Conservation (phyloP, 495 filamentous ascomycete species). For the Lasiosphaeris hirsuta region DNA sequence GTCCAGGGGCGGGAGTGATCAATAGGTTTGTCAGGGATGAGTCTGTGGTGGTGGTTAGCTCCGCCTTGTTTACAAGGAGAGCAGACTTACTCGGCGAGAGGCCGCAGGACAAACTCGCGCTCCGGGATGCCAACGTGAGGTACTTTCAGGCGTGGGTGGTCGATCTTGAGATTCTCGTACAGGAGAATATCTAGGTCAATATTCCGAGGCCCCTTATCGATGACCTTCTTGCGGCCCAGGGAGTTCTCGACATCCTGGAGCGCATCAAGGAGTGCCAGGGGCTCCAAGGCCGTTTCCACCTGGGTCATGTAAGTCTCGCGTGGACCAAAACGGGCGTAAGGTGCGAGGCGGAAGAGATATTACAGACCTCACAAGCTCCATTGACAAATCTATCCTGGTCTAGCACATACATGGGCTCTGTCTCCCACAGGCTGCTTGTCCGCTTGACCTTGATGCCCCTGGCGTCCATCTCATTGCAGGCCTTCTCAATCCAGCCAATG, state of each 20-base stretch:
- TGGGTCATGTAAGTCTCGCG: conserved; percentile 33
- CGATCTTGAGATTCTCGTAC: conserved; percentile 66
- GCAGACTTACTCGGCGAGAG: conserved; percentile 72
- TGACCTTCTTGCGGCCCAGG: conserved; percentile 74
- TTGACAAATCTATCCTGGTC: conserved; percentile 89
- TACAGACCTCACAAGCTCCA: conserved; percentile 83
- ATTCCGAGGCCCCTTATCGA: conserved; percentile 90
- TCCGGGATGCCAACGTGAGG: conserved; percentile 86
- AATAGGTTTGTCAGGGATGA: conserved; percentile 60
- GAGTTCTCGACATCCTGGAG: conserved; percentile 78
- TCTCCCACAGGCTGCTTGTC: conserved; percentile 91
- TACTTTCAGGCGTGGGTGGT: conserved; percentile 69
- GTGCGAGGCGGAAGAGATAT: not conserved
- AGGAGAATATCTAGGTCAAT: conserved; percentile 94
- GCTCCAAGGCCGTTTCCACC: conserved; percentile 77
- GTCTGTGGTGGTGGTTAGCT: conserved; percentile 36
- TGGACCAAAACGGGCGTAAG: not conserved
- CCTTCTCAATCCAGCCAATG: conserved; percentile 73
- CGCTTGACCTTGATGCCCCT: conserved; percentile 67
- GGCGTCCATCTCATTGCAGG: conserved; percentile 70
- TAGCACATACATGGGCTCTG: conserved; percentile 90
- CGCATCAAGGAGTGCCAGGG: conserved; percentile 69
- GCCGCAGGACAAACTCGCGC: conserved; percentile 87
- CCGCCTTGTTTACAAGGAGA: not conserved
- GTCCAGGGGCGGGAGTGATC: conserved; percentile 48